phyloP scores from a whole-genome alignment of 2,329 filamentous ascomycete genomes.

The Venturia asperata region DNA sequence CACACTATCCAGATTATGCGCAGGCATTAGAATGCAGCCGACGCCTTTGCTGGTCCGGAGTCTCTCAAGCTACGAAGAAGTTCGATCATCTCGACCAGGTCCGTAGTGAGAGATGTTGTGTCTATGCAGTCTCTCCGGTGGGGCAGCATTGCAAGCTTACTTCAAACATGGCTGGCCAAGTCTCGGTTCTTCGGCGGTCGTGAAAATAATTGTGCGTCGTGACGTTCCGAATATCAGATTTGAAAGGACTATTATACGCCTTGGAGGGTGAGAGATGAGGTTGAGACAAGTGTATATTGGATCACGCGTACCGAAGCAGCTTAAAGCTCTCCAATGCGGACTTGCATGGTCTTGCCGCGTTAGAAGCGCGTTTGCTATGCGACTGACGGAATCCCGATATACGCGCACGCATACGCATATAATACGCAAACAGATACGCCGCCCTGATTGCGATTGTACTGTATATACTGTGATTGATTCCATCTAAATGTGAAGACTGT shows the following conservation, averaged over 20 bases:
- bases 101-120: background rate
- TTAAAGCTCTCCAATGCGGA: background rate
- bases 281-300: background rate
- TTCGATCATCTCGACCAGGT: background rate
- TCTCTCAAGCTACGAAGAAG: background rate
- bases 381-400: background rate
- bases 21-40: background rate
- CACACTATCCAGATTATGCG: background rate
- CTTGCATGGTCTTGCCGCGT: background rate
- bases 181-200: background rate
- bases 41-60: background rate
- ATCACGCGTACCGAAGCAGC: slow-evolving; percentile 1
- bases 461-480: no score
- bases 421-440: background rate
- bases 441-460: background rate
- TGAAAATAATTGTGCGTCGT: background rate
- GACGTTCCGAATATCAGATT: background rate
- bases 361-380: background rate
- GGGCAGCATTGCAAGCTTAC: slow-evolving; percentile 16
- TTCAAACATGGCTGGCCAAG: slow-evolving; percentile 22
- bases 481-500: no score
- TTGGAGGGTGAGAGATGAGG: background rate
- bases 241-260: background rate
- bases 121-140: background rate
- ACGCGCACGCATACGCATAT: no score